Evolutionary conservation across 2,329 filamentous ascomycete species (phyloP).

Genomic region (Talaromyces sp.): DNA sequence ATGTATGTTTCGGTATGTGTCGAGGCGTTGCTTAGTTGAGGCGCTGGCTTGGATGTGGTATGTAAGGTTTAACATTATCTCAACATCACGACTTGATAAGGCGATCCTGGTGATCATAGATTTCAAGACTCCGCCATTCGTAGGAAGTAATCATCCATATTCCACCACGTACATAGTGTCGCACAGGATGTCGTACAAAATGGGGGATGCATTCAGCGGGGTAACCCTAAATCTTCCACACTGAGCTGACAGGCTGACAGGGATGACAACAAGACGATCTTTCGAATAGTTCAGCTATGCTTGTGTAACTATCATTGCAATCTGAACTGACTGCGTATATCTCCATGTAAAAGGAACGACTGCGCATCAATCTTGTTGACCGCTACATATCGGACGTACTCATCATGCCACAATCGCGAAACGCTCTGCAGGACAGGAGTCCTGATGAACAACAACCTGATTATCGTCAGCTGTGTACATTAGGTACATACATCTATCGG

Average conservation of each 20-base stretch:
- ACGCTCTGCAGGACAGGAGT: neutral
- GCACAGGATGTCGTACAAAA: neutral
- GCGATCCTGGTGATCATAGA: neutral
- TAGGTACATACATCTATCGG: neutral
- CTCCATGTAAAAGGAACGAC: neutral
- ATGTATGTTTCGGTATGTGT: neutral
- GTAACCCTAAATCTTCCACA: constrained; percentile 3
- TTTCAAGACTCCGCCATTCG: neutral
- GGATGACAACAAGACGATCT: neutral
- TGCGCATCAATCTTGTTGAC: neutral
- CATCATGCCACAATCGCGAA: neutral
- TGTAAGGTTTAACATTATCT: neutral
- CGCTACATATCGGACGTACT: neutral
- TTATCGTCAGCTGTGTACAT: neutral
- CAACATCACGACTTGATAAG: neutral
- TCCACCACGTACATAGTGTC: neutral
- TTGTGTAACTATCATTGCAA: neutral
- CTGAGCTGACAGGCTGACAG: neutral
- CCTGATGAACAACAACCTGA: neutral
- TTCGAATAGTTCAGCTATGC: neutral
- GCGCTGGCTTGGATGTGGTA: neutral
- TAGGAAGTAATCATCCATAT: neutral
- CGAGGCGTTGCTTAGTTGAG: neutral
- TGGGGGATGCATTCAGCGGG: neutral
- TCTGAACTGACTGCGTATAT: neutral